Evolutionary conservation across 495 filamentous ascomycete species (phyloP).

Genomic region (Rhypophila decipiens): DNA sequence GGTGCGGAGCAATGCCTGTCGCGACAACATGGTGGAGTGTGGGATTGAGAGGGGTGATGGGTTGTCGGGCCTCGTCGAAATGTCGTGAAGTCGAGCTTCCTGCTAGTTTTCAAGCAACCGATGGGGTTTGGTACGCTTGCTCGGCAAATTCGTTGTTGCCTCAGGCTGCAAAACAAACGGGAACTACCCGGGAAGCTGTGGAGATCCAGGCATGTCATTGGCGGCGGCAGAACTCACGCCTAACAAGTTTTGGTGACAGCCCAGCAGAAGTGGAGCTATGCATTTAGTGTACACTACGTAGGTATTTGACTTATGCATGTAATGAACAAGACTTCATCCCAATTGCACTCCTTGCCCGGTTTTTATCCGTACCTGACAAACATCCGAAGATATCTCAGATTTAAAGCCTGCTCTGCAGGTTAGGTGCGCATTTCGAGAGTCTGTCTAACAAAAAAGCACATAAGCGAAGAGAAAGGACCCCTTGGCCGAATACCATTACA

Average conservation of each 20-base stretch:
- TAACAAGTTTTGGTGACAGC: too few relatives aligned
- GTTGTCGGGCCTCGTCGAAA: conserved; percentile 20
- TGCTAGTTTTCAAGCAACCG: conserved; percentile 26
- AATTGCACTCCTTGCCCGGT: too few relatives aligned
- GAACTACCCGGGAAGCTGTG: too few relatives aligned
- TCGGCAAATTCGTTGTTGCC: conserved; percentile 29
- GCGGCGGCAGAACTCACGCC: too few relatives aligned
- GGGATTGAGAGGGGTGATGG: conserved; percentile 26
- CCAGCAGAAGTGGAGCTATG: too few relatives aligned
- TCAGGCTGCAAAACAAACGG: conserved; percentile 17
- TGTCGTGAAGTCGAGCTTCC: conserved; percentile 28
- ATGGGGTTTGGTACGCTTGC: conserved; percentile 17
- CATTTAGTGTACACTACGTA: neutral
- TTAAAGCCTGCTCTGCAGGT: neutral
- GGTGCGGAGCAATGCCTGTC: conserved; percentile 54
- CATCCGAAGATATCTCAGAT: too few relatives aligned
- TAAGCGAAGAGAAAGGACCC: neutral
- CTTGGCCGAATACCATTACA: neutral
- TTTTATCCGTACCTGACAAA: too few relatives aligned
- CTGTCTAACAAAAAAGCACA: neutral
- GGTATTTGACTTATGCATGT: neutral
- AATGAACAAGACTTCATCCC: conserved; percentile 5
- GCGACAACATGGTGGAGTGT: conserved; percentile 52
- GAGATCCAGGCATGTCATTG: too few relatives aligned
- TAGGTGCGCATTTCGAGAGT: neutral